A percentile compares a stretch with the other conserved stretches of the same genome.
These are phyloP conservation scores for Nectriaceae sp. DNA, from an alignment of 2,329 filamentous ascomycete species.

Conservation along the genomic window DNA sequence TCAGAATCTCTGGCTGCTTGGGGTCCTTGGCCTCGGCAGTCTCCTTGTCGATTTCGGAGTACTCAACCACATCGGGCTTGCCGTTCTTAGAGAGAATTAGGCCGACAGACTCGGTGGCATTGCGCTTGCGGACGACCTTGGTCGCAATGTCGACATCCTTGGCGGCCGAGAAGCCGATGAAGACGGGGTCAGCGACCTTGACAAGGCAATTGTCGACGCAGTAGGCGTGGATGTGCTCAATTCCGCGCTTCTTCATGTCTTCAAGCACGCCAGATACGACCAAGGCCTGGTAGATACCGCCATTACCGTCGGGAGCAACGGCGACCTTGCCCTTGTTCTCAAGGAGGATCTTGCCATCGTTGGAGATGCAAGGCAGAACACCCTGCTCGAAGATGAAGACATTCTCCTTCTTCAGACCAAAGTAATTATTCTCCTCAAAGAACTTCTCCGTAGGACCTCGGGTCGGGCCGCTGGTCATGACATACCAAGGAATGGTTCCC, in stretches of 20 bases:
- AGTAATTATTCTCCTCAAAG: conserved; percentile 88
- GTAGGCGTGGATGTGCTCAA: conserved; percentile 95
- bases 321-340: conserved; percentile 90
- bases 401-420: conserved; percentile 83
- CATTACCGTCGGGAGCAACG: conserved; percentile 95
- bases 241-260: conserved; percentile 86
- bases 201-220: conserved; percentile 99
- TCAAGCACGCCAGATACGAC: conserved; percentile 76
- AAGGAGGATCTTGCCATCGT: conserved; percentile 94
- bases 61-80: conserved; percentile 96
- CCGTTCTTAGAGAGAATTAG: conserved; percentile 94
- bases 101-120: conserved; percentile 93
- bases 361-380: conserved; percentile 93
- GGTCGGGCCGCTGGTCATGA: conserved; percentile 98
- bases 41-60: conserved; percentile 89
- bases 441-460: conserved; percentile 89
- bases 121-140: conserved; percentile 98
- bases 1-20: conserved; percentile 78
- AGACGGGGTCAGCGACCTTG: conserved; percentile 94
- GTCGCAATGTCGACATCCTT: conserved; percentile 94
- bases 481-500: conserved; percentile 89
- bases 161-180: conserved; percentile 88
- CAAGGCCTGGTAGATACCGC: conserved; percentile 92
- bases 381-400: conserved; percentile 96
- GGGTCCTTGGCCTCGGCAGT: conserved; percentile 89